A percentile compares a stretch with the other conserved stretches of the same genome.
phyloP scores from a whole-genome alignment of 805 yeast genomes.

The Zygoascus ofunaensis region DNA sequence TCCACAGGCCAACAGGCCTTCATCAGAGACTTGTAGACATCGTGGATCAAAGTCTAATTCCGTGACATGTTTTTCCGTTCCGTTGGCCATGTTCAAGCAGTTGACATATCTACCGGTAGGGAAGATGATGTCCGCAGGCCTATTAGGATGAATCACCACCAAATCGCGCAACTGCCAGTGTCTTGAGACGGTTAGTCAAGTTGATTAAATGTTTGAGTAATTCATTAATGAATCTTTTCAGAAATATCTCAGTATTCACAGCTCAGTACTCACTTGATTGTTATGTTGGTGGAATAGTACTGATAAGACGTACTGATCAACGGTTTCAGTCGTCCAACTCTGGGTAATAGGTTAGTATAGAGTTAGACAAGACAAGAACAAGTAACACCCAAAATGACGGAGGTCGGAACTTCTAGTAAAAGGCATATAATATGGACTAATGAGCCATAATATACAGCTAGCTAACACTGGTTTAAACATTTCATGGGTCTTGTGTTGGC shows the following conservation, averaged over 20 bases:
- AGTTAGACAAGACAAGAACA: no score
- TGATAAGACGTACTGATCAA: constrained; percentile 1
- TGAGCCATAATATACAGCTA: no score
- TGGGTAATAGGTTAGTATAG: background rate
- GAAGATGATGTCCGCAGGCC: constrained; percentile 39
- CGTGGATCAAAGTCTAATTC: constrained; percentile 59
- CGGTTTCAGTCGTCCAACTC: constrained; percentile 1
- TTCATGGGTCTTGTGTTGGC: no score
- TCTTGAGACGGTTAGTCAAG: constrained; percentile 6
- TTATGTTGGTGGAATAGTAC: background rate
- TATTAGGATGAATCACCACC: constrained; percentile 39
- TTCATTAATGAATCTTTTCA: no score
- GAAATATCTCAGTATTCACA: no score
- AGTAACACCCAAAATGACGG: no score
- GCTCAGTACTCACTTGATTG: constrained; percentile 4
- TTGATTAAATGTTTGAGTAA: background rate
- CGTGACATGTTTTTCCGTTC: constrained; percentile 32
- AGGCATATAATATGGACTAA: no score
- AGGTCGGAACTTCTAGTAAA: no score
- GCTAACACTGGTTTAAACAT: no score
- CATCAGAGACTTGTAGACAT: constrained; percentile 54
- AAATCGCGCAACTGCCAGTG: constrained; percentile 84
- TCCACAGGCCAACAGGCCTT: constrained; percentile 41
- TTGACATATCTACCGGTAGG: constrained; percentile 49
- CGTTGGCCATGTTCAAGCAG: constrained; percentile 33